phyloP scores from a whole-genome alignment of 331 rosid species.

The Acacia concinna region DNA sequence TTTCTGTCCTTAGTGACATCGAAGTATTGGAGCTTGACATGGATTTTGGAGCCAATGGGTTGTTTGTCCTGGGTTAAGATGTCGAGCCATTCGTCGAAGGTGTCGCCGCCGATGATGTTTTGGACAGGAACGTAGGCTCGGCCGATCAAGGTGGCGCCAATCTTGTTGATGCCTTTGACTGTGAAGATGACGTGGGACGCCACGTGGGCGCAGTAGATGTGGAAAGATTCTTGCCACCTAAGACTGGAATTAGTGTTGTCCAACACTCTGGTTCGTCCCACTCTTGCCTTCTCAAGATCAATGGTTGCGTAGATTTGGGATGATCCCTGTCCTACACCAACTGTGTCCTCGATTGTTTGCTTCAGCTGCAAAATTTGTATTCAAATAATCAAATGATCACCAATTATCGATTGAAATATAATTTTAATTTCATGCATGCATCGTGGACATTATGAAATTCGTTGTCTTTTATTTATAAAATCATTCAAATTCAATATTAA shows the following conservation, averaged over 20 bases:
- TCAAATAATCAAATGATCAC: too few species aligned
- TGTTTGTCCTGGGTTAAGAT: slow-evolving; percentile 58
- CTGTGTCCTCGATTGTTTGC: slow-evolving; percentile 68
- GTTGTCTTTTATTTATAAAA: too few species aligned
- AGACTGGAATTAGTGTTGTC: slow-evolving; percentile 64
- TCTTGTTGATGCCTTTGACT: slow-evolving; percentile 77
- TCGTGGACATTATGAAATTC: too few species aligned
- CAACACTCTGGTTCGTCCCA: slow-evolving; percentile 77
- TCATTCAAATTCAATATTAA: not conserved
- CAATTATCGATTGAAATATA: not conserved
- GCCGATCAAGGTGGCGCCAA: slow-evolving; percentile 90
- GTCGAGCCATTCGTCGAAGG: slow-evolving; percentile 72
- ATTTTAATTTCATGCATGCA: too few species aligned
- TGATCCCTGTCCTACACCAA: slow-evolving; percentile 83
- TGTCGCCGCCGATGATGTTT: slow-evolving; percentile 60
- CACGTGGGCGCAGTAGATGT: slow-evolving; percentile 84
- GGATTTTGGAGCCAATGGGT: slow-evolving; percentile 76
- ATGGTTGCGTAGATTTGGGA: slow-evolving; percentile 73
- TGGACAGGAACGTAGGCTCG: slow-evolving; percentile 79
- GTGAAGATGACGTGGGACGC: slow-evolving; percentile 80
- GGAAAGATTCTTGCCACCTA: slow-evolving; percentile 88
- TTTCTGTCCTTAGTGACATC: slow-evolving; percentile 64
- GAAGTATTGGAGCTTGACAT: slow-evolving; percentile 75
- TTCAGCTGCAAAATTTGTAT: slow-evolving; percentile 46
- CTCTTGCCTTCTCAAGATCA: slow-evolving; percentile 90